These are phyloP conservation scores for Neopestalotiopsis sp. DNA, from an alignment of 2,329 filamentous ascomycete species.

Conservation along the genomic window DNA sequence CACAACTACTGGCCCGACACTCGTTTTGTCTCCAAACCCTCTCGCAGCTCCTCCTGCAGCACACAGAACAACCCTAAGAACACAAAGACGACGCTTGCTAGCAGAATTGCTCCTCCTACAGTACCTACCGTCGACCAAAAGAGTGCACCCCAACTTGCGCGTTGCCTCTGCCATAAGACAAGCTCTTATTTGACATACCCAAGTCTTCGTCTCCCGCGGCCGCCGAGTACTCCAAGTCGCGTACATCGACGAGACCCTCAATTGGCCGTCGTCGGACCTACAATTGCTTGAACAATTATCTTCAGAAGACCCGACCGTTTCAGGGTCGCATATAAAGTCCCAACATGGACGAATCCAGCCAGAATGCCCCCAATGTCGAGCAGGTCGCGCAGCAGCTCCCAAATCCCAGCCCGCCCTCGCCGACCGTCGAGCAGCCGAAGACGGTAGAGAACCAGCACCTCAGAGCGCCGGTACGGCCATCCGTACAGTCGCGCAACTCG, in stretches of 20 bases:
- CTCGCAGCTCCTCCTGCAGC: neutral
- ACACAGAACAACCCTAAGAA: neutral
- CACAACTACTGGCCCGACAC: neutral
- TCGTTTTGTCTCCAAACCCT: constrained; percentile 9
- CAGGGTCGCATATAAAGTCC: neutral
- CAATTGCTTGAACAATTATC: constrained; percentile 9
- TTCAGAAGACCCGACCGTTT: neutral
- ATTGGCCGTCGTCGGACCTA: neutral
- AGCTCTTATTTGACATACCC: neutral
- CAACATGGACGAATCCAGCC: constrained; percentile 15
- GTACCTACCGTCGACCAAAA: neutral
- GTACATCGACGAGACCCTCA: neutral
- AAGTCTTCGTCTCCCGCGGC: neutral
- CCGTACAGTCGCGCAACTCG: constrained; percentile 15
- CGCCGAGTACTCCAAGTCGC: constrained; percentile 1
- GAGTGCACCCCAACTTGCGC: neutral
- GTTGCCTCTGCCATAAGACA: neutral
- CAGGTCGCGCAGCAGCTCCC: constrained; percentile 9
- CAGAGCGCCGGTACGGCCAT: constrained; percentile 7
- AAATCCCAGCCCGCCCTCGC: constrained; percentile 14
- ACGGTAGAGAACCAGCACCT: constrained; percentile 6
- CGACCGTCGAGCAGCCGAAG: constrained; percentile 1
- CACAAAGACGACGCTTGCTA: neutral
- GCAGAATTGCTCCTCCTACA: neutral
- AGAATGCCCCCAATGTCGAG: constrained; percentile 14